These are phyloP conservation scores for Ascobolus immersus DNA, from an alignment of 495 filamentous ascomycete species.

Conservation along the genomic window DNA sequence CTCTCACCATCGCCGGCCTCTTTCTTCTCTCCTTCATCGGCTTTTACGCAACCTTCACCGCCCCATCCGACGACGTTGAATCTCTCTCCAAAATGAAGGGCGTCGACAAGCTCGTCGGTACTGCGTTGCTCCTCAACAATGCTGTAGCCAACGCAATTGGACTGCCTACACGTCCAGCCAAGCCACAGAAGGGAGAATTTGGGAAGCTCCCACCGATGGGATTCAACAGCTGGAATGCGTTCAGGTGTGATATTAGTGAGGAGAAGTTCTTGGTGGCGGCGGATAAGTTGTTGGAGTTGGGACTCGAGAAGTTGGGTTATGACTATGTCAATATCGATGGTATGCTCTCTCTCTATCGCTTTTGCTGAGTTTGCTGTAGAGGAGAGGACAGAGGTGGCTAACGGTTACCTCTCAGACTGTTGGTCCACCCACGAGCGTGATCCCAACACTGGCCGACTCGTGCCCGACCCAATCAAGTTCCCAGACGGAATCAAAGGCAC, in stretches of 20 bases:
- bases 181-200: too few relatives aligned
- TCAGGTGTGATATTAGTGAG: conserved; percentile 30
- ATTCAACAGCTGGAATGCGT: conserved; percentile 38
- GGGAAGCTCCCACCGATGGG: conserved; percentile 31
- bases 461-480: conserved; percentile 31
- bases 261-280: conserved; percentile 26
- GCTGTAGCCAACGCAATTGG: too few relatives aligned
- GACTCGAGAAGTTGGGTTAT: conserved; percentile 38
- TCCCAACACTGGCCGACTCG: conserved; percentile 22
- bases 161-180: too few relatives aligned
- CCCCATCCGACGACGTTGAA: too few relatives aligned
- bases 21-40: too few relatives aligned
- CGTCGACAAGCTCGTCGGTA: too few relatives aligned
- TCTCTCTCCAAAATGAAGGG: too few relatives aligned
- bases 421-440: conserved; percentile 30
- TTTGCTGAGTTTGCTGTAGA: neutral
- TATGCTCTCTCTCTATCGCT: neutral
- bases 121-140: too few relatives aligned
- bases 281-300: conserved; percentile 23
- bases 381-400: neutral
- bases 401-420: conserved; percentile 26
- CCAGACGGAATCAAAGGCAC: conserved; percentile 33
- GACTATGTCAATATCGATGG: conserved; percentile 33
- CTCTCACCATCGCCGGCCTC: too few relatives aligned
- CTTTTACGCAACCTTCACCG: too few relatives aligned